These are phyloP conservation scores for Entomortierella parvispora DNA, from an alignment of 192 early-diverging fungal genomes.

Conservation along the genomic window DNA sequence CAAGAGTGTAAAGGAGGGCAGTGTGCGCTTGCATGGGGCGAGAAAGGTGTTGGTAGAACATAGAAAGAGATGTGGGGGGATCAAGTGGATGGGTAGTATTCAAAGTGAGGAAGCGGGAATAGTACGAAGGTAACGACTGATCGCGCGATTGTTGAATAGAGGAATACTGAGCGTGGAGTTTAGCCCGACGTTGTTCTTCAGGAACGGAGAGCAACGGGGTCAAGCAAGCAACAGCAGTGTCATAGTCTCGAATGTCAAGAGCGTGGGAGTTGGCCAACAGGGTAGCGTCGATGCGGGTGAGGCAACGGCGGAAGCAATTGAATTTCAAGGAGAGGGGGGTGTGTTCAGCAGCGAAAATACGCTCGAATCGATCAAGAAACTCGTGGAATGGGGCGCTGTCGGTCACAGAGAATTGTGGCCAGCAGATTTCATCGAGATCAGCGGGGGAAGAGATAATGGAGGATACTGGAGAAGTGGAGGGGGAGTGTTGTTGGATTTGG, in stretches of 20 bases:
- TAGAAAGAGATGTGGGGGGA: background rate
- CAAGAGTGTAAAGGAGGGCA: background rate
- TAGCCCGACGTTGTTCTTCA: background rate
- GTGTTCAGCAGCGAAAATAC: background rate
- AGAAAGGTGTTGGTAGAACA: background rate
- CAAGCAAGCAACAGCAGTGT: constrained; percentile 2
- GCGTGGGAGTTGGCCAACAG: background rate
- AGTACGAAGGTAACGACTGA: constrained; percentile 3
- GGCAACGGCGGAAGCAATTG: constrained; percentile 6
- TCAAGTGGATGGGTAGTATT: constrained; percentile 1
- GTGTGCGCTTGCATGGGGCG: background rate
- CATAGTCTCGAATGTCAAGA: constrained; percentile 5
- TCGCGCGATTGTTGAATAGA: constrained; percentile 1
- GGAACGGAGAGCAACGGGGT: background rate
- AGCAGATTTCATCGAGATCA: constrained; percentile 5
- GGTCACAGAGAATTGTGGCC: constrained; percentile 9
- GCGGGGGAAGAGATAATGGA: background rate
- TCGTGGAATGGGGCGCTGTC: constrained; percentile 2
- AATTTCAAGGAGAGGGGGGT: constrained; percentile 5
- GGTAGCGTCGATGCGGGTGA: background rate
- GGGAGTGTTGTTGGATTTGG: background rate
- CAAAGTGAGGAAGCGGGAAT: background rate
- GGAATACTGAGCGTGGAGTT: background rate
- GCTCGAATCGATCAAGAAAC: constrained; percentile 5
- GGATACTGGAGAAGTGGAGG: background rate